Conservation (phyloP, 2,329 filamentous ascomycete genomes). For the Beauveria medogensis region DNA sequence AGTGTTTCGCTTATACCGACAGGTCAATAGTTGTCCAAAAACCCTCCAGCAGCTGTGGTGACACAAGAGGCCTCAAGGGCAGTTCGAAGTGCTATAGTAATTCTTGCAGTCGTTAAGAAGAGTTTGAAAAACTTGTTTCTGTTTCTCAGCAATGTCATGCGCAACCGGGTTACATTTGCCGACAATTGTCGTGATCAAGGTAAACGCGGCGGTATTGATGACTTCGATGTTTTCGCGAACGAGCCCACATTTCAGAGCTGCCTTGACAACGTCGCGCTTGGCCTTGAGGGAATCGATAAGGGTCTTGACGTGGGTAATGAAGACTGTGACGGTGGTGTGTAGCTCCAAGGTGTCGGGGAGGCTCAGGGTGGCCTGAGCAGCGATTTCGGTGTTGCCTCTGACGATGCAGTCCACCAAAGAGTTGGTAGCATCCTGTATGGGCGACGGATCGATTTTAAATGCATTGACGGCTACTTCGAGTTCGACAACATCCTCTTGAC, state of each 20-base stretch:
- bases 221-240: neutral
- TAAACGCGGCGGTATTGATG: neutral
- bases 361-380: constrained; percentile 12
- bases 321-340: constrained; percentile 12
- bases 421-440: constrained; percentile 9
- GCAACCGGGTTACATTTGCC: neutral
- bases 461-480: constrained; percentile 13
- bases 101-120: neutral
- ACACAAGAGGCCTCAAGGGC: neutral
- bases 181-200: neutral
- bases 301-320: constrained; percentile 16
- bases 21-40: too few species aligned
- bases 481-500: too few species aligned
- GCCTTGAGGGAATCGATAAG: constrained; percentile 16
- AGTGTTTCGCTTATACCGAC: too few species aligned
- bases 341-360: constrained; percentile 16
- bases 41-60: too few species aligned
- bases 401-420: constrained; percentile 10
- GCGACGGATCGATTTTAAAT: constrained; percentile 14
- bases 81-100: neutral
- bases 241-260: neutral
- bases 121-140: neutral
- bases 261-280: neutral
- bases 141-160: neutral
- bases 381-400: constrained; percentile 11